Conservation (phyloP, 345 rosid species). For the Carallia pectinifolia region DNA sequence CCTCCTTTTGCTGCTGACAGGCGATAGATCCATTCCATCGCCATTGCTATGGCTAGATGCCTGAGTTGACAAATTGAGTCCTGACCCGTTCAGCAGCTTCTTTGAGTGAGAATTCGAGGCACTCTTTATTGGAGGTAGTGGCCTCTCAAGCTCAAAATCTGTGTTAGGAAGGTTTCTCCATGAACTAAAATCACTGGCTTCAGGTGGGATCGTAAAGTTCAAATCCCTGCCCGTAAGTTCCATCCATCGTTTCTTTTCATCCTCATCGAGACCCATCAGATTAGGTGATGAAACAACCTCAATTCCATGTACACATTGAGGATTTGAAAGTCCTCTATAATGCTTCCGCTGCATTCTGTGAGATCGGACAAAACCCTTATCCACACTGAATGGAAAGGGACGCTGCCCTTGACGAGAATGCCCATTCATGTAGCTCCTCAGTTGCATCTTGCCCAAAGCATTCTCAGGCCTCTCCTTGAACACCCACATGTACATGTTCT, state of each 20-base stretch:
- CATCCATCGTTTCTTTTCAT: constrained; percentile 28
- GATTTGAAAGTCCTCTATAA: constrained; percentile 25
- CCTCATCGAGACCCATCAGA: constrained; percentile 27
- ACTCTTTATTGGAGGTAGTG: constrained; percentile 19
- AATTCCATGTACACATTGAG: constrained; percentile 26
- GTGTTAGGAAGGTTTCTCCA: constrained; percentile 35
- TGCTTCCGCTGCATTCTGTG: constrained; percentile 27
- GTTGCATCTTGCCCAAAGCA: constrained; percentile 28
- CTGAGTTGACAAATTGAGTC: constrained; percentile 28
- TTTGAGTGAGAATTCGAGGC: constrained; percentile 10
- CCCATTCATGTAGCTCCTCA: constrained; percentile 28
- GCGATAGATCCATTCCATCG: constrained; percentile 23
- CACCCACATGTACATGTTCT: constrained; percentile 24
- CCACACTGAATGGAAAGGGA: constrained; percentile 19
- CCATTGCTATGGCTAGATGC: constrained; percentile 13
- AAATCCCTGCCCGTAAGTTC: constrained; percentile 28
- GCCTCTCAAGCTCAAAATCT: constrained; percentile 30
- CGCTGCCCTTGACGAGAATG: constrained; percentile 27
- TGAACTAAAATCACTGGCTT: constrained; percentile 21
- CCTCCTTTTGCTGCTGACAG: constrained; percentile 27
- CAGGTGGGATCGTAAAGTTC: constrained; percentile 22
- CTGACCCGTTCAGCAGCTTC: constrained; percentile 30
- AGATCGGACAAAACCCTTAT: constrained; percentile 20
- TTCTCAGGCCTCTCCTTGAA: constrained; percentile 26
- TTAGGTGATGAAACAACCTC: constrained; percentile 21